phyloP scores from a whole-genome alignment of 352 stramenopile species.

The Globisporangium megalacanthum region DNA sequence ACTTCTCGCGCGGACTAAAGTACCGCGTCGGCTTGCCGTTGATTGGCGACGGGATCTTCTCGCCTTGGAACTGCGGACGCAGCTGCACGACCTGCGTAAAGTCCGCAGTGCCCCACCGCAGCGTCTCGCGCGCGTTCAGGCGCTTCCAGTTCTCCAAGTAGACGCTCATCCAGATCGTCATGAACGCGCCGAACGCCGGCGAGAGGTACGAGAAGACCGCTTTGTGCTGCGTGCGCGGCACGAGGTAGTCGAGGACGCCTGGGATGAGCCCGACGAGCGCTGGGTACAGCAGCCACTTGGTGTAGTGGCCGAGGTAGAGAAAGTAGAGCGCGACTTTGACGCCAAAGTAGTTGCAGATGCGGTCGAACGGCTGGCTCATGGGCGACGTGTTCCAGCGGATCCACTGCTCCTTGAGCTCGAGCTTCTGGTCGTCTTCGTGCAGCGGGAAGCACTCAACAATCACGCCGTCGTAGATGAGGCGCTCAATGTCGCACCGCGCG shows the following conservation, averaged over 20 bases:
- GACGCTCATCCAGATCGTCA: slow-evolving; percentile 87
- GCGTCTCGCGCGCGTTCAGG: slow-evolving; percentile 63
- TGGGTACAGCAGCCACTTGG: slow-evolving; percentile 93
- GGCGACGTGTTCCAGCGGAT: slow-evolving; percentile 62
- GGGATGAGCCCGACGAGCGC: slow-evolving; percentile 89
- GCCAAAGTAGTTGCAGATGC: slow-evolving; percentile 81
- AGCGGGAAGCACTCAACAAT: slow-evolving; percentile 78
- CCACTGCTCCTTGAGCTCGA: slow-evolving; percentile 48
- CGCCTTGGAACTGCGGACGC: slow-evolving; percentile 70
- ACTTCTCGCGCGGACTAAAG: slow-evolving; percentile 57
- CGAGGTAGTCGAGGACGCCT: slow-evolving; percentile 66
- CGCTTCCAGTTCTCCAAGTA: slow-evolving; percentile 90
- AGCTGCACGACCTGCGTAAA: slow-evolving; percentile 63
- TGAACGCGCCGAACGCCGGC: slow-evolving; percentile 78
- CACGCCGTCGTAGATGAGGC: slow-evolving; percentile 67
- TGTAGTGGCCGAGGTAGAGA: slow-evolving; percentile 95
- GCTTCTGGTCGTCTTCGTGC: slow-evolving; percentile 64
- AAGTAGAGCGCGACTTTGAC: slow-evolving; percentile 97
- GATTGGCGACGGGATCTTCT: slow-evolving; percentile 71
- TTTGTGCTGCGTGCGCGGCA: slow-evolving; percentile 39
- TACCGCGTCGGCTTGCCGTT: slow-evolving; percentile 62
- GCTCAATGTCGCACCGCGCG: slow-evolving; percentile 63
- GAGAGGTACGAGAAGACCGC: slow-evolving; percentile 73
- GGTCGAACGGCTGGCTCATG: slow-evolving; percentile 78
- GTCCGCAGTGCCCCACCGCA: slow-evolving; percentile 20